A percentile compares a stretch with the other conserved stretches of the same genome.
Conservation (phyloP, 2,329 filamentous ascomycete genomes). For the Zymoseptoria pseudotritici region DNA sequence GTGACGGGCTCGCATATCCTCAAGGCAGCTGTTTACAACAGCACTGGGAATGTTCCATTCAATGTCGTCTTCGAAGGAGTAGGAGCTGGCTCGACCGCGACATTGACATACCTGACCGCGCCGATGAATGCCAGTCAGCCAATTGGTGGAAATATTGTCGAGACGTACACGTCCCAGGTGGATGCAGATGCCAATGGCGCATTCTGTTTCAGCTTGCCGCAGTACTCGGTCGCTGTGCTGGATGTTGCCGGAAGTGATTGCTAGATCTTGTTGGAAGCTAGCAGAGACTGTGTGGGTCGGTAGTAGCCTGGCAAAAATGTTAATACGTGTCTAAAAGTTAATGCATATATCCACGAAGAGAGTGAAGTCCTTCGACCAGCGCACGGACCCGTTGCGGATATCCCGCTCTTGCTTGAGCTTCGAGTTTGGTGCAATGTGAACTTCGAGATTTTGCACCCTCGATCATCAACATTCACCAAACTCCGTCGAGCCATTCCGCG, state of each 20-base stretch:
- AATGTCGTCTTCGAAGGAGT: conserved; percentile 33
- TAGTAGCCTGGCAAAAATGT: neutral
- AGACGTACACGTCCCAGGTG: conserved; percentile 34
- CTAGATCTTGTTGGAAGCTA: neutral
- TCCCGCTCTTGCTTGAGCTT: neutral
- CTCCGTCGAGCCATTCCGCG: neutral
- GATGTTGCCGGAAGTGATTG: conserved; percentile 24
- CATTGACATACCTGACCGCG: conserved; percentile 38
- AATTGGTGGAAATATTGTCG: conserved; percentile 44
- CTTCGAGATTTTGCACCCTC: neutral
- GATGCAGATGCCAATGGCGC: conserved; percentile 39
- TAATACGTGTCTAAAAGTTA: neutral
- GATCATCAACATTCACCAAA: neutral
- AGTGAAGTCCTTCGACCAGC: neutral
- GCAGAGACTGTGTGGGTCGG: neutral
- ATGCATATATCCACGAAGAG: neutral
- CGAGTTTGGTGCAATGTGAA: neutral
- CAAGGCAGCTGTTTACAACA: conserved; percentile 46
- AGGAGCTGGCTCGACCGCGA: conserved; percentile 25
- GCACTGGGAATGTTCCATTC: conserved; percentile 33
- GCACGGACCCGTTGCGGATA: neutral
- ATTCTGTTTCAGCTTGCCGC: conserved; percentile 48
- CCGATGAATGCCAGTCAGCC: conserved; percentile 23
- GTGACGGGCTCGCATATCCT: conserved; percentile 34
- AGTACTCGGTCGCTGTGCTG: conserved; percentile 51